Evolutionary conservation across 2,329 filamentous ascomycete species (phyloP).

Genomic region (Metarhizium brunneum): DNA sequence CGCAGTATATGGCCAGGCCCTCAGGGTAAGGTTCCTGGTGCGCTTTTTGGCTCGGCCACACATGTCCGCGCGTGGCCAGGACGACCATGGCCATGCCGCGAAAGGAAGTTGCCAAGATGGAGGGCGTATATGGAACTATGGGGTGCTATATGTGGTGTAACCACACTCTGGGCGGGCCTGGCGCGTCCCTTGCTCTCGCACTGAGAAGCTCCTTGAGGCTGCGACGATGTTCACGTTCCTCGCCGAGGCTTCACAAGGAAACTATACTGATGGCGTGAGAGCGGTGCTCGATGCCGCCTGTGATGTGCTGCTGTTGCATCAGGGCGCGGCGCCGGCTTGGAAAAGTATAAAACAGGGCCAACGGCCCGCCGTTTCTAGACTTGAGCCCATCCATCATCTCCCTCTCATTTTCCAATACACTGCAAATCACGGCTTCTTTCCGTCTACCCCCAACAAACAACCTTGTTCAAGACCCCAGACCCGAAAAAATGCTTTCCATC

Average conservation of each 20-base stretch:
- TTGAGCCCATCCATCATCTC: no score
- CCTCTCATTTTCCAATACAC: no score
- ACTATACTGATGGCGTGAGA: background rate
- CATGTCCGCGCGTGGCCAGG: background rate
- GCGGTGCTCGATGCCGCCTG: no score
- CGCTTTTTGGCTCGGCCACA: background rate
- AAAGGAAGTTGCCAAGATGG: background rate
- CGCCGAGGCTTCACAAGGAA: conserved; percentile 3
- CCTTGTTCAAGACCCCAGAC: no score
- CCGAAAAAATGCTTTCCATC: conserved; percentile 3
- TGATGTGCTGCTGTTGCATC: no score
- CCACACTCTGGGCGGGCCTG: background rate
- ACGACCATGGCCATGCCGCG: background rate
- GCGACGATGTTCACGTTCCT: background rate
- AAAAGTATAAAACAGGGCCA: no score
- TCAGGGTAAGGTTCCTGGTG: background rate
- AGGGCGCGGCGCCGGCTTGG: no score
- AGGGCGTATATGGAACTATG: background rate
- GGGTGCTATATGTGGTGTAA: background rate
- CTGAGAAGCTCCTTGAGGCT: background rate
- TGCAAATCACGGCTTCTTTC: background rate
- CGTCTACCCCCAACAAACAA: background rate
- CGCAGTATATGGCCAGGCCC: background rate
- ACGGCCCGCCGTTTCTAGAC: no score
- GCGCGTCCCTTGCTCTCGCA: background rate